Conservation (phyloP, 2,329 filamentous ascomycete species). For the Aureobasidium lini region DNA sequence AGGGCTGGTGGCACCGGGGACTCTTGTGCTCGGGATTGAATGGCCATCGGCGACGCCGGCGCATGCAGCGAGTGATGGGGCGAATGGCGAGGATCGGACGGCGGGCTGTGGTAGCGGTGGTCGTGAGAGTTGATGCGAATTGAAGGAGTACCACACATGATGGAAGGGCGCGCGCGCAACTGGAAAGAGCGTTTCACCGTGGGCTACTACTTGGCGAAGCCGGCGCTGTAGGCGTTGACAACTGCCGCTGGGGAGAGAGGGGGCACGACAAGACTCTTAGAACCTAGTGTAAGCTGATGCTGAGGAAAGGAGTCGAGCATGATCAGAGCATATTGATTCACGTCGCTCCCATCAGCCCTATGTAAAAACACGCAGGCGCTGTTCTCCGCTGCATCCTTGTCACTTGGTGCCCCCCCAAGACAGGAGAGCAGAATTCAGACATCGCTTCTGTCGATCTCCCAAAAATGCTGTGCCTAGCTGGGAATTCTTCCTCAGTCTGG, state of each 20-base stretch:
- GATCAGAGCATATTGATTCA: not conserved
- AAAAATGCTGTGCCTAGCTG: conserved; percentile 6
- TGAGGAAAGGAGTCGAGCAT: conserved; percentile 10
- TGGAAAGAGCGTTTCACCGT: conserved; percentile 6
- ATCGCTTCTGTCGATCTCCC: not conserved
- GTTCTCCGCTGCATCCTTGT: not conserved
- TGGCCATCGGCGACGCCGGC: conserved; percentile 52
- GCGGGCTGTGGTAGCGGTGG: conserved; percentile 31
- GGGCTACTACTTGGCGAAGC: conserved; percentile 8
- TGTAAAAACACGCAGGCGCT: conserved; percentile 3
- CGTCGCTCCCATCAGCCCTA: conserved; percentile 7
- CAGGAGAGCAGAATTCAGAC: not conserved
- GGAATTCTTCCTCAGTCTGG: not conserved
- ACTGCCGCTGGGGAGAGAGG: not conserved
- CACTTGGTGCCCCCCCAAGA: not conserved
- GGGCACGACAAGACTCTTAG: not conserved
- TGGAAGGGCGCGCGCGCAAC: not conserved
- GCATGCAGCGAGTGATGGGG: conserved; percentile 31
- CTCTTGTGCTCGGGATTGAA: conserved; percentile 48
- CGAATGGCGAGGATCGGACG: conserved; percentile 28
- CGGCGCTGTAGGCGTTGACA: conserved; percentile 6
- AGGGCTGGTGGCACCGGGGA: conserved; percentile 50
- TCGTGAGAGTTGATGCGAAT: conserved; percentile 27
- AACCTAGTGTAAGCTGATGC: conserved; percentile 6
- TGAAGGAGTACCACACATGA: conserved; percentile 21